phyloP scores from a whole-genome alignment of 441 rosid species.

The Bruguiera hainesii region DNA sequence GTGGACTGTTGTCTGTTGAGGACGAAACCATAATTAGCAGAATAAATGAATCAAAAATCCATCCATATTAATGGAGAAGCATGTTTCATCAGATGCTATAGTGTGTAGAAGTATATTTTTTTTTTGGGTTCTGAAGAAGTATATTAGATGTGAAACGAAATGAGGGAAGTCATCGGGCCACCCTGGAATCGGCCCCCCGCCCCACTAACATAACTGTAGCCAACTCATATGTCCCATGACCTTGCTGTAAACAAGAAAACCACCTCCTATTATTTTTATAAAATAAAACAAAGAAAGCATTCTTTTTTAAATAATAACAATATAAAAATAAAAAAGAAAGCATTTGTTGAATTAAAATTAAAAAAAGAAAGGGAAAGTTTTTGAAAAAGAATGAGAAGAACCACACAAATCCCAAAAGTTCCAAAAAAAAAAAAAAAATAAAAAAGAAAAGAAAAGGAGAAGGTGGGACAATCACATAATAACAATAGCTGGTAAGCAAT shows the following conservation, averaged over 20 bases:
- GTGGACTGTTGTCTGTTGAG: too few relatives aligned
- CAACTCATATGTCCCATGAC: slow-evolving; percentile 7
- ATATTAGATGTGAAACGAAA: not conserved
- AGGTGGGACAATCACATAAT: not conserved
- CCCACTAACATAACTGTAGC: not conserved
- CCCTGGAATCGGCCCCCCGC: slow-evolving; percentile 4
- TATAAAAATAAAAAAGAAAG: too few relatives aligned
- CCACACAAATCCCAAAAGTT: not conserved
- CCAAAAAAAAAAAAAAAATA: too few relatives aligned
- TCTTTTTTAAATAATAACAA: too few relatives aligned
- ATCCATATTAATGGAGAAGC: not conserved
- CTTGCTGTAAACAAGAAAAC: not conserved
- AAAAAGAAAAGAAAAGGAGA: not conserved
- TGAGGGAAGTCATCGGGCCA: not conserved
- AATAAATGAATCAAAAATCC: too few relatives aligned
- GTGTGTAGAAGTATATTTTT: not conserved
- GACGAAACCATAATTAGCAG: too few relatives aligned
- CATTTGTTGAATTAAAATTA: too few relatives aligned
- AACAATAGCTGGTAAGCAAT: not conserved
- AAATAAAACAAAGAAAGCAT: too few relatives aligned
- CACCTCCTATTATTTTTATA: too few relatives aligned
- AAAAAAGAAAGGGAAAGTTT: too few relatives aligned
- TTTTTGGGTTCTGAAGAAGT: not conserved
- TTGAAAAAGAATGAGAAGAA: too few relatives aligned
- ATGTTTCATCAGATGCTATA: not conserved